phyloP scores from a whole-genome alignment of 352 stramenopile species.

The Phytopythium litorale region DNA sequence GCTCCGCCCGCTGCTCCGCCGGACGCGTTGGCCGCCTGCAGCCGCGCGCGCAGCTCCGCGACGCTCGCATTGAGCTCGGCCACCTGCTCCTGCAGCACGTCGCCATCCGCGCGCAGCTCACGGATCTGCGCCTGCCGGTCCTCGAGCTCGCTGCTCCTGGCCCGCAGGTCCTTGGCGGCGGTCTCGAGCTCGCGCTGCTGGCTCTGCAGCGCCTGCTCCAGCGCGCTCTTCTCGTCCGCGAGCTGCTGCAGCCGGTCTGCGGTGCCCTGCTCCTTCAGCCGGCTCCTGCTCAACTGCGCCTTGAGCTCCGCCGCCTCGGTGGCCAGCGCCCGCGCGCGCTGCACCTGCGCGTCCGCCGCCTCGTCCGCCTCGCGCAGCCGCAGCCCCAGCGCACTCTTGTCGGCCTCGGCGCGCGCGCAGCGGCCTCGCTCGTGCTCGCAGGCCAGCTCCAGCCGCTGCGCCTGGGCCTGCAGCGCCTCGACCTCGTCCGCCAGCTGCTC shows the following conservation, averaged over 20 bases:
- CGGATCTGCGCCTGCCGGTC: conserved; percentile 15
- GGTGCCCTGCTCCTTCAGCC: conserved; percentile 36
- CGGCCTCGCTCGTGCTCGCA: conserved; percentile 23
- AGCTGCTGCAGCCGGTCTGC: conserved; percentile 27
- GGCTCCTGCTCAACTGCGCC: conserved; percentile 27
- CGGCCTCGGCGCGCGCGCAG: conserved; percentile 29
- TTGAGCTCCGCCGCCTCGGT: conserved; percentile 30
- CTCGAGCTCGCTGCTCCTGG: conserved; percentile 17
- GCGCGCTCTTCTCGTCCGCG: conserved; percentile 20
- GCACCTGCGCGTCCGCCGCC: conserved; percentile 22
- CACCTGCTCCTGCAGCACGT: conserved; percentile 27
- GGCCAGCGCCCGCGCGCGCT: conserved; percentile 18
- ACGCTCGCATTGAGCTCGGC: conserved; percentile 17
- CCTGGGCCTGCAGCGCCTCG: conserved; percentile 19
- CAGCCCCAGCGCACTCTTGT: conserved; percentile 22
- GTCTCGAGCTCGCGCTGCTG: conserved; percentile 20
- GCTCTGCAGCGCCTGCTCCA: conserved; percentile 13
- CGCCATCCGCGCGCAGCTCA: conserved; percentile 21
- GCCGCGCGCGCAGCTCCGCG: conserved; percentile 9
- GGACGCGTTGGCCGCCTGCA: neutral
- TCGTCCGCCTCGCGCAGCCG: conserved; percentile 26
- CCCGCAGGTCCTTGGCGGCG: conserved; percentile 12
- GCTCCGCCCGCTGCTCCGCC: neutral
- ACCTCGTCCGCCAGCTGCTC: conserved; percentile 27
- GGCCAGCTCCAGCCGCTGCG: conserved; percentile 25